phyloP scores from a whole-genome alignment of 2,329 filamentous ascomycete species.

The Colletotrichum liriopes region DNA sequence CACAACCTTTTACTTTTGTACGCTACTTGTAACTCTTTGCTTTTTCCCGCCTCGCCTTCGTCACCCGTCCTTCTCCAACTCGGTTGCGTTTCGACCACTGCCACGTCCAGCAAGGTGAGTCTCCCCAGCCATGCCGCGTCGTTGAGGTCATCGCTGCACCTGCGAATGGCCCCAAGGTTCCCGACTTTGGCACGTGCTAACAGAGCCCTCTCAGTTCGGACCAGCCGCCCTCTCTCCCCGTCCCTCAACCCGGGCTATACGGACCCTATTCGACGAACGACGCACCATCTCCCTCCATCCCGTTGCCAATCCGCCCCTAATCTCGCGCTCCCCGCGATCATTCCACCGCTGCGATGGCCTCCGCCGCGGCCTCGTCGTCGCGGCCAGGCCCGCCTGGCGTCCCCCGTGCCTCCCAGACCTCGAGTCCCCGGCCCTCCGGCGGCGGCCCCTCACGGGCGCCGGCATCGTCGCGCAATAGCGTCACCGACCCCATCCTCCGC shows the following conservation, averaged over 20 bases:
- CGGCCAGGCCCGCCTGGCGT: conserved; percentile 34
- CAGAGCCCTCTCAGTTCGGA: conserved; percentile 31
- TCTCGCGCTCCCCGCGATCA: background rate
- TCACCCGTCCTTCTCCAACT: background rate
- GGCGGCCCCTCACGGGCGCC: conserved; percentile 34
- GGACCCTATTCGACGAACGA: background rate
- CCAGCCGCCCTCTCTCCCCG: conserved; percentile 4
- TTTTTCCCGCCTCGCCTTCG: conserved; percentile 3
- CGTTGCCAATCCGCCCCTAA: background rate
- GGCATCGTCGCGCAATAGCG: conserved; percentile 42
- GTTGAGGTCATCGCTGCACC: conserved; percentile 23
- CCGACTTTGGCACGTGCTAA: conserved; percentile 39
- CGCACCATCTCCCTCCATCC: background rate
- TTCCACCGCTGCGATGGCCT: conserved; percentile 26
- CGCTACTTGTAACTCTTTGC: background rate
- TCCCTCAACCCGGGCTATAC: background rate
- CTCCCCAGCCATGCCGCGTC: background rate
- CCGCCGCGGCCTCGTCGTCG: conserved; percentile 40
- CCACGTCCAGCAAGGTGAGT: background rate
- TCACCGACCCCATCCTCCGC: conserved; percentile 79
- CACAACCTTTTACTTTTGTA: background rate
- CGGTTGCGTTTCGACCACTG: background rate
- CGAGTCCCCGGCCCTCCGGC: conserved; percentile 33
- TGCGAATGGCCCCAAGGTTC: background rate
- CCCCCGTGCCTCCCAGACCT: conserved; percentile 18